A percentile compares a stretch with the other conserved stretches of the same genome.
These are phyloP conservation scores for Jacaranda copaia DNA, from an alignment of 257 asterid genomes.

Conservation along the genomic window DNA sequence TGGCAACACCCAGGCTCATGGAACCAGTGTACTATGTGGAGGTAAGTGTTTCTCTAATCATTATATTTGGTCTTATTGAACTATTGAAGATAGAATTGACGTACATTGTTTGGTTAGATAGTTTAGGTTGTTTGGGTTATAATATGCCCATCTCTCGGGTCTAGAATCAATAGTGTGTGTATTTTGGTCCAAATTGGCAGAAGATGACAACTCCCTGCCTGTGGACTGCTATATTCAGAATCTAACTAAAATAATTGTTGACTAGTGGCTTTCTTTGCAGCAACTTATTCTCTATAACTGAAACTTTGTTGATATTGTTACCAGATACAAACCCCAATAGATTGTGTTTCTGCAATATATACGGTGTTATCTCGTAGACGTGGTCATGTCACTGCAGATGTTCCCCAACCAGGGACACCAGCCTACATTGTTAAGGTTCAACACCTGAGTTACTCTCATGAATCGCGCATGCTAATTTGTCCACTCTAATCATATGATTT, in stretches of 20 bases:
- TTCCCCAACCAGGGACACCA: constrained; percentile 98
- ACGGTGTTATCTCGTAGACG: constrained; percentile 94
- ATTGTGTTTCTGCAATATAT: constrained; percentile 94
- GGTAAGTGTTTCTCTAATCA: constrained; percentile 49
- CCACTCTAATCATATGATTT: neutral
- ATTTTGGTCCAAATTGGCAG: neutral
- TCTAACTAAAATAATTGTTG: neutral
- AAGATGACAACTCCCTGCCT: neutral
- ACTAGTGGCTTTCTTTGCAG: constrained; percentile 15
- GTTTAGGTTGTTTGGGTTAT: neutral
- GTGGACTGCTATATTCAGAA: neutral
- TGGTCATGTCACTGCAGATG: constrained; percentile 96
- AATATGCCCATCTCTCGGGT: constrained; percentile 3
- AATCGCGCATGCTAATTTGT: neutral
- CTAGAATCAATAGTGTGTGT: neutral
- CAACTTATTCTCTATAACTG: constrained; percentile 26
- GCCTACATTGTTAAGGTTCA: constrained; percentile 93
- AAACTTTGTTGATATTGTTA: constrained; percentile 31
- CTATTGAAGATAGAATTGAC: neutral
- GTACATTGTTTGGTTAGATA: neutral
- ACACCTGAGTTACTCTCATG: neutral
- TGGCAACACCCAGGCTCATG: constrained; percentile 98
- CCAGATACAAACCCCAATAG: constrained; percentile 98
- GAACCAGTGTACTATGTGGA: constrained; percentile 95
- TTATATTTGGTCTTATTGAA: neutral